A percentile compares a stretch with the other conserved stretches of the same genome.
Conservation (phyloP, 257 asterid species). For the Nicotiana paniculata region DNA sequence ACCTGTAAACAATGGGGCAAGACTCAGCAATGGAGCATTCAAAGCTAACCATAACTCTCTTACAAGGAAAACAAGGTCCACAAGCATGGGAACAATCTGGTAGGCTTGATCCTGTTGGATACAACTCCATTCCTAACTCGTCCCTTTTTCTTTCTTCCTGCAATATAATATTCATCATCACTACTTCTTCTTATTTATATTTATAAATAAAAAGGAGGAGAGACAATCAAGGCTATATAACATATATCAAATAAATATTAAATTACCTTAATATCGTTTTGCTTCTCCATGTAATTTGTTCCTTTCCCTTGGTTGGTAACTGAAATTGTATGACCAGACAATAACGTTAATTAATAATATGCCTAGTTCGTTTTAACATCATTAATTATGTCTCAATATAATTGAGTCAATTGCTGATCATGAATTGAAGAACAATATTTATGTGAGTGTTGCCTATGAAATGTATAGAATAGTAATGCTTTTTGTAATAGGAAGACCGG, state of each 20-base stretch:
- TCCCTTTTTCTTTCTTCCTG: conserved; percentile 41
- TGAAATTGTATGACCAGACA: conserved; percentile 1
- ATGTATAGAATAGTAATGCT: no score
- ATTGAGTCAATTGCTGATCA: not conserved
- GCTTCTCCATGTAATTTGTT: conserved; percentile 19
- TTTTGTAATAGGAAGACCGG: no score
- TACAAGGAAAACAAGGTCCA: conserved; percentile 81
- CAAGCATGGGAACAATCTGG: conserved; percentile 95
- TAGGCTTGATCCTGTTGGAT: conserved; percentile 84
- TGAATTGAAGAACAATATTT: no score
- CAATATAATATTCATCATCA: not conserved
- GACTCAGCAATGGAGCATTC: conserved; percentile 69
- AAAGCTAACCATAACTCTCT: conserved; percentile 78
- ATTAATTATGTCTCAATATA: not conserved
- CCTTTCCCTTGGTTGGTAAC: conserved; percentile 43
- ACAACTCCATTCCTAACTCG: conserved; percentile 55
- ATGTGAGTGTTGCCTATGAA: no score
- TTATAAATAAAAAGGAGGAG: not conserved
- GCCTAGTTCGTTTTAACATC: no score
- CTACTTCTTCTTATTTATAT: not conserved
- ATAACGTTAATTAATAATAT: not conserved
- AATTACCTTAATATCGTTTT: conserved; percentile 30
- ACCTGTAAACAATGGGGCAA: conserved; percentile 86
- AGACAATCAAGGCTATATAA: no score
- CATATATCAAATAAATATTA: no score